These are phyloP conservation scores for Gonium pectorale DNA, from an alignment of 139 green algal species.

Conservation along the genomic window DNA sequence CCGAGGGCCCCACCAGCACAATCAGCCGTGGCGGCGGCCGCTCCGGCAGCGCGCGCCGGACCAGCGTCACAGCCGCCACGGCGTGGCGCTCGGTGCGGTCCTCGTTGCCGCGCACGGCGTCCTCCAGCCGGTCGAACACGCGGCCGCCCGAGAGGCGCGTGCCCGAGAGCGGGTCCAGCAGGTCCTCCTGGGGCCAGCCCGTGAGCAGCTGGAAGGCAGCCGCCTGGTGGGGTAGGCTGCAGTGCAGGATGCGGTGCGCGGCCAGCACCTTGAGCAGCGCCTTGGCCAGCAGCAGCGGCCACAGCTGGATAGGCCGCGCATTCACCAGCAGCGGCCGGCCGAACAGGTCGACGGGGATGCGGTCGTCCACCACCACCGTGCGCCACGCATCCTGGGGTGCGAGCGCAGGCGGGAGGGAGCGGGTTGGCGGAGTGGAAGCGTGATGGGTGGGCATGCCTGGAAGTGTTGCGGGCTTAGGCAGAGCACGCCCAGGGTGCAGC, in stretches of 20 bases:
- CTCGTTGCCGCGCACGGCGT: slow-evolving; percentile 50
- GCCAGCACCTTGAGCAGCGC: slow-evolving; percentile 82
- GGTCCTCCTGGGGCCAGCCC: slow-evolving; percentile 77
- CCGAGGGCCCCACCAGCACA: slow-evolving; percentile 74
- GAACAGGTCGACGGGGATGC: slow-evolving; percentile 84
- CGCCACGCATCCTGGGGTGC: slow-evolving; percentile 71
- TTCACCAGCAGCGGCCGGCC: slow-evolving; percentile 74
- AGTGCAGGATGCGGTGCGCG: slow-evolving; percentile 60
- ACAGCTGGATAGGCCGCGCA: slow-evolving; percentile 77
- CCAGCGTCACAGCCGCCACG: slow-evolving; percentile 64
- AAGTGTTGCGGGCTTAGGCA: no score
- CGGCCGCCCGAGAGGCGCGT: slow-evolving; percentile 51
- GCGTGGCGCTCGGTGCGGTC: slow-evolving; percentile 44
- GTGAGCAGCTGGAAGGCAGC: slow-evolving; percentile 79
- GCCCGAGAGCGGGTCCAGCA: slow-evolving; percentile 65
- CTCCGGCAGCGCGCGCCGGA: slow-evolving; percentile 63
- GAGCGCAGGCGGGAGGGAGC: neutral
- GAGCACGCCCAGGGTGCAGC: no score
- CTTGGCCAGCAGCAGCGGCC: slow-evolving; percentile 85
- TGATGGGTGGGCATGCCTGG: no score
- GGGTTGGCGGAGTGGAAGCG: neutral
- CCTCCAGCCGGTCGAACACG: slow-evolving; percentile 76
- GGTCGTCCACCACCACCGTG: slow-evolving; percentile 81
- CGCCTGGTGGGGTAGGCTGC: slow-evolving; percentile 65
- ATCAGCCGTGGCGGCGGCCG: slow-evolving; percentile 73